Conservation (phyloP, 495 filamentous ascomycete genomes). For the Darksidea phi region DNA sequence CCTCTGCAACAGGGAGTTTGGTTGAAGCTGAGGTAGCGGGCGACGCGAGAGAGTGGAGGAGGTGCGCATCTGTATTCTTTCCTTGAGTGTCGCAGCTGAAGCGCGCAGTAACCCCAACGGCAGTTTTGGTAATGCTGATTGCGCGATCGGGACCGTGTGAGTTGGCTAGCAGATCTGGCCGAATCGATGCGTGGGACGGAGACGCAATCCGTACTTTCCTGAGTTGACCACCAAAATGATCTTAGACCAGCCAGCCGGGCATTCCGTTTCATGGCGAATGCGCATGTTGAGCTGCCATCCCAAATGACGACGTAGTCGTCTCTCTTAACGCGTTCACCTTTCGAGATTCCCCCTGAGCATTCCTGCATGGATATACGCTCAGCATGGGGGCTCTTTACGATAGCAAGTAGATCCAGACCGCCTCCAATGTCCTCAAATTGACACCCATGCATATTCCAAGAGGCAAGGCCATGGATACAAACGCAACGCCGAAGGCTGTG, state of each 20-base stretch:
- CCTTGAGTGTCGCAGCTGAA: slow-evolving; percentile 66
- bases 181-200: slow-evolving; percentile 36
- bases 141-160: slow-evolving; percentile 59
- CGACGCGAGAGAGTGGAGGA: slow-evolving; percentile 49
- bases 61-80: slow-evolving; percentile 53
- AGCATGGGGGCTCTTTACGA: slow-evolving; percentile 40
- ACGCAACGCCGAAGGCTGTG: slow-evolving; percentile 52
- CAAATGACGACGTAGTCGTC: slow-evolving; percentile 69
- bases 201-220: slow-evolving; percentile 58
- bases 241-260: slow-evolving; percentile 59
- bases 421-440: slow-evolving; percentile 48
- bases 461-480: slow-evolving; percentile 54
- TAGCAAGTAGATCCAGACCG: slow-evolving; percentile 55
- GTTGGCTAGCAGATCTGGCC: slow-evolving; percentile 63
- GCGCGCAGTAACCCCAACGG: slow-evolving; percentile 54
- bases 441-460: slow-evolving; percentile 63
- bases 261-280: slow-evolving; percentile 58
- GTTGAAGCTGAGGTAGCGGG: slow-evolving; percentile 4
- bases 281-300: slow-evolving; percentile 66
- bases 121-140: slow-evolving; percentile 57
- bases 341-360: slow-evolving; percentile 49
- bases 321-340: slow-evolving; percentile 38
- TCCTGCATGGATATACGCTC: slow-evolving; percentile 42
- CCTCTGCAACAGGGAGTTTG: slow-evolving; percentile 17
- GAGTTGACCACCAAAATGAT: slow-evolving; percentile 60